These are phyloP conservation scores for Leccinum subrobustum DNA, from an alignment of 1,284 basidiomycete genomes.

Conservation along the genomic window DNA sequence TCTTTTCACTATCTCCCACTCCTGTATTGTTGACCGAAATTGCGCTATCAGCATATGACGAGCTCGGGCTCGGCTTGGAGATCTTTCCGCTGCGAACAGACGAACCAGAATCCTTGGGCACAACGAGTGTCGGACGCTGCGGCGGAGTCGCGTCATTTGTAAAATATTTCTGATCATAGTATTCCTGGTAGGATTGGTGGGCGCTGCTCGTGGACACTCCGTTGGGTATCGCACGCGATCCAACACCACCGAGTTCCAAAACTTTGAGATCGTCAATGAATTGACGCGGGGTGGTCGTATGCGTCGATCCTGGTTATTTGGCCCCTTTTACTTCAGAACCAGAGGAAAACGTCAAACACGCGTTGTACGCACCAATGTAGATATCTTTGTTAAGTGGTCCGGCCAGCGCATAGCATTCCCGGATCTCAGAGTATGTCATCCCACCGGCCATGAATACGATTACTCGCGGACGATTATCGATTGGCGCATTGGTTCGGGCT, in stretches of 20 bases:
- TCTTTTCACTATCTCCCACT: slow-evolving; percentile 50
- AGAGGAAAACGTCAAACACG: not conserved
- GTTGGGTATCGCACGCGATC: slow-evolving; percentile 71
- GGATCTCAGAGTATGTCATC: slow-evolving; percentile 94
- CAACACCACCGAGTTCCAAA: slow-evolving; percentile 77
- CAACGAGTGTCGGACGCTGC: slow-evolving; percentile 33
- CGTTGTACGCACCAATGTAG: slow-evolving; percentile 72
- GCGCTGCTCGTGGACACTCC: slow-evolving; percentile 54
- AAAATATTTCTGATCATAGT: slow-evolving; percentile 78
- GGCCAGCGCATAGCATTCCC: slow-evolving; percentile 84
- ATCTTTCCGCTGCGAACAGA: slow-evolving; percentile 34
- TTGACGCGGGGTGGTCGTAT: slow-evolving; percentile 78
- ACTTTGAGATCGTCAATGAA: slow-evolving; percentile 88
- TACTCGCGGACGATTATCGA: slow-evolving; percentile 76
- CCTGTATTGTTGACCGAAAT: slow-evolving; percentile 44
- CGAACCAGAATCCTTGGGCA: slow-evolving; percentile 34
- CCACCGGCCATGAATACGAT: slow-evolving; percentile 94
- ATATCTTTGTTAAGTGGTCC: slow-evolving; percentile 81
- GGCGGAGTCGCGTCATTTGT: slow-evolving; percentile 60
- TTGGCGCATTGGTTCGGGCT: slow-evolving; percentile 48
- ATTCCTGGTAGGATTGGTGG: slow-evolving; percentile 59
- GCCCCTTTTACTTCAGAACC: slow-evolving; percentile 12
- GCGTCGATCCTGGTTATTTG: slow-evolving; percentile 75
- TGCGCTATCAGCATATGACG: slow-evolving; percentile 50
- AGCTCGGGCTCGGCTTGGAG: slow-evolving; percentile 34